phyloP scores from a whole-genome alignment of 2,329 filamentous ascomycete species.

The Aureobasidium pullulans region DNA sequence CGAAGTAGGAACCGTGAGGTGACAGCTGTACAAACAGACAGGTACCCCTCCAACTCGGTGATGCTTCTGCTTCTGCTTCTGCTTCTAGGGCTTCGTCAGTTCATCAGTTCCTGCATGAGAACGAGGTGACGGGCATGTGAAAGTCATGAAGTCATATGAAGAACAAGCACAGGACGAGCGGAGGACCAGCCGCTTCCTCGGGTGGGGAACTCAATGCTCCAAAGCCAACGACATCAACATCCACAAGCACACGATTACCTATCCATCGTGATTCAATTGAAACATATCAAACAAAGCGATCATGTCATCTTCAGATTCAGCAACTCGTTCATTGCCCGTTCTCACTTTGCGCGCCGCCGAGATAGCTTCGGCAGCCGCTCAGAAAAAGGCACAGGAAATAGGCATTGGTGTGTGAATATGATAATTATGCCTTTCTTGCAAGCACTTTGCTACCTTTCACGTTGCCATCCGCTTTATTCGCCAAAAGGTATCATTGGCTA shows the following conservation, averaged over 20 bases:
- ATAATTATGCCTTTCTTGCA: not conserved
- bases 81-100: not conserved
- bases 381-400: conserved; percentile 30
- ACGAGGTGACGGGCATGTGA: not conserved
- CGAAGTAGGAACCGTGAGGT: not conserved
- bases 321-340: conserved; percentile 27
- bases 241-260: not conserved
- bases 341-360: conserved; percentile 30
- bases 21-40: not conserved
- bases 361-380: conserved; percentile 27
- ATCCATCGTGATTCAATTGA: not conserved
- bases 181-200: conserved; percentile 9
- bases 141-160: conserved; percentile 1
- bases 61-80: not conserved
- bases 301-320: conserved; percentile 14
- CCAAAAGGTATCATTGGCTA: not conserved
- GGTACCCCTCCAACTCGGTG: not conserved
- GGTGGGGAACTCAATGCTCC: not conserved
- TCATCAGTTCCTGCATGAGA: not conserved
- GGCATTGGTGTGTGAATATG: conserved; percentile 25
- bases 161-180: not conserved
- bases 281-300: not conserved
- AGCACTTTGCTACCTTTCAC: too few species aligned
- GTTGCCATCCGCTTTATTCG: too few species aligned
- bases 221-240: not conserved